phyloP scores from a whole-genome alignment of 352 stramenopile genomes.

The Phytopythium litorale region DNA sequence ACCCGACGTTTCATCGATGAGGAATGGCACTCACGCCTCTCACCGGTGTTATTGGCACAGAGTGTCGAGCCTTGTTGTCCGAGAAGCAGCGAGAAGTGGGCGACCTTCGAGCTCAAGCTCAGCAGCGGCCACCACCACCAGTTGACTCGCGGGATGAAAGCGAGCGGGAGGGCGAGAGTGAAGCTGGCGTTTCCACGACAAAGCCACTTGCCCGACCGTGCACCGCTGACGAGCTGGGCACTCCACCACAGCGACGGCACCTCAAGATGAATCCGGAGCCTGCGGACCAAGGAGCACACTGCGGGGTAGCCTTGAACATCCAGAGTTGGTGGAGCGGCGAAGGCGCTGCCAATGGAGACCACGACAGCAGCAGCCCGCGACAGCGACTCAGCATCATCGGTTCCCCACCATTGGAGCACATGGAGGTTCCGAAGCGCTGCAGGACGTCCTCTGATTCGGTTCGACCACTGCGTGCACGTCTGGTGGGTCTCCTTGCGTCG shows the following conservation, averaged over 20 bases:
- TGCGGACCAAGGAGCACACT: not conserved
- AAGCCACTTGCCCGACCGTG: not conserved
- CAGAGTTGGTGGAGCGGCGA: conserved; percentile 6
- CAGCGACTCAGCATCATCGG: not conserved
- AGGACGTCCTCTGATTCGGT: conserved; percentile 4
- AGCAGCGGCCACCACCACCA: too few species aligned
- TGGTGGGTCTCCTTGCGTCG: conserved; percentile 60
- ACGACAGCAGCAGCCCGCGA: not conserved
- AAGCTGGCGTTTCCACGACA: not conserved
- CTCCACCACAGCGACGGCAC: not conserved
- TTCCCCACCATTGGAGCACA: not conserved
- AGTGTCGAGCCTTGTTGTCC: conserved; percentile 3
- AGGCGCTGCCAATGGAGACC: not conserved
- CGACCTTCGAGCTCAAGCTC: conserved; percentile 9
- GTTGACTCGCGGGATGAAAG: not conserved
- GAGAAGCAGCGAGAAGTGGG: conserved; percentile 22
- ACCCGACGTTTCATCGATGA: not conserved
- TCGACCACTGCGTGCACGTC: conserved; percentile 47
- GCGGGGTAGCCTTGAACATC: not conserved
- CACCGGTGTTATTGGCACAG: not conserved
- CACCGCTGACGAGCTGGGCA: conserved; percentile 1
- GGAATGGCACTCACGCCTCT: not conserved
- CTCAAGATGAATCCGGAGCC: not conserved
- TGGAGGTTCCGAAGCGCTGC: not conserved
- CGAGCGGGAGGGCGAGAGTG: not conserved